phyloP scores from a whole-genome alignment of 345 rosid genomes.

The Leavenworthia alabamica region DNA sequence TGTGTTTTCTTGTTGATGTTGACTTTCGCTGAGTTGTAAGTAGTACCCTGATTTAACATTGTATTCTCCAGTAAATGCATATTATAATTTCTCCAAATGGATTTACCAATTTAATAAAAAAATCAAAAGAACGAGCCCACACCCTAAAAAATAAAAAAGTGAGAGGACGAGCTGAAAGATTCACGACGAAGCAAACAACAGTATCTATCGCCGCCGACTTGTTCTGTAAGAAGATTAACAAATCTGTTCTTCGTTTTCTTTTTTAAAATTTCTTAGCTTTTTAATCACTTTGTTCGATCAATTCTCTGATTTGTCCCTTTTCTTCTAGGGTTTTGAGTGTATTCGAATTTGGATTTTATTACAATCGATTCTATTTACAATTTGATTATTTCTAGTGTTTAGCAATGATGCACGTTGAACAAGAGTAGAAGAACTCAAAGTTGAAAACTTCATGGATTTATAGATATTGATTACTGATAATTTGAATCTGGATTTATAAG shows the following conservation, averaged over 20 bases:
- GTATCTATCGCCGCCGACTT: constrained; percentile 6
- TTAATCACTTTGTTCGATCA: background rate
- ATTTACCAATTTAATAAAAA: too few species aligned
- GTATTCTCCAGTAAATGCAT: too few species aligned
- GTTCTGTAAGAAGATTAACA: constrained; percentile 18
- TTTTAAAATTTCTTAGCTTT: background rate
- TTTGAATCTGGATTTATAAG: background rate
- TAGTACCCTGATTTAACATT: too few species aligned
- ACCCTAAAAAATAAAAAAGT: background rate
- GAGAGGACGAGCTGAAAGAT: background rate
- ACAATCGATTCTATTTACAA: background rate
- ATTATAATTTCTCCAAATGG: too few species aligned
- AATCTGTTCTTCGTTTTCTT: constrained; percentile 4
- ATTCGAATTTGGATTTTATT: background rate
- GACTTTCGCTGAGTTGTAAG: too few species aligned
- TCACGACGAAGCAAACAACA: constrained; percentile 18
- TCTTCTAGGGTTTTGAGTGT: constrained; percentile 11
- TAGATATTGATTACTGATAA: background rate
- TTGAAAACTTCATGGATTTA: background rate
- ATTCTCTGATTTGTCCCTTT: constrained; percentile 1
- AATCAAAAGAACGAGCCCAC: too few species aligned
- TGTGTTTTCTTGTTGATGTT: too few species aligned
- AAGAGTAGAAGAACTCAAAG: background rate
- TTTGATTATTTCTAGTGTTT: constrained; percentile 3
- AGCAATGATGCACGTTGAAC: constrained; percentile 15